Percentiles rank a stretch among this genome's conserved stretches.
These are phyloP conservation scores for Amylostereum chailletii DNA, from an alignment of 1,284 basidiomycete species.

Conservation along the genomic window DNA sequence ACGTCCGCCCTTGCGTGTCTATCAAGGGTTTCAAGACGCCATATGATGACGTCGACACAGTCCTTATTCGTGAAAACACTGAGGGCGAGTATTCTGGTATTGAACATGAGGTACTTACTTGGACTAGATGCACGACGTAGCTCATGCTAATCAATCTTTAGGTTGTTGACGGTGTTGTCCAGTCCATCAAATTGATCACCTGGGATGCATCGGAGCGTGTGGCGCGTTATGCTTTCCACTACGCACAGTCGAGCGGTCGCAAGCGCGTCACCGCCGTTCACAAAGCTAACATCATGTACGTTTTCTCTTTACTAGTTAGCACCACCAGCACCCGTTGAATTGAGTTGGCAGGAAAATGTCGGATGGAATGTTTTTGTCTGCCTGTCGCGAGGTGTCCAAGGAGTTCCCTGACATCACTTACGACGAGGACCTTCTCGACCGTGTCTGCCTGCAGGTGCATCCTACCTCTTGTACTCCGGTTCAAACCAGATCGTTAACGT, in stretches of 20 bases:
- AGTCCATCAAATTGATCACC: conserved; percentile 99
- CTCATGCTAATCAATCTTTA: conserved; percentile 18
- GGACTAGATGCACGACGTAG: conserved; percentile 2
- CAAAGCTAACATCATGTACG: conserved; percentile 98
- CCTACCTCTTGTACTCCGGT: not conserved
- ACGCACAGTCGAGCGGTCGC: conserved; percentile 82
- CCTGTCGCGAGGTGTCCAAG: conserved; percentile 94
- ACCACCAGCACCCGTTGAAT: conserved; percentile 7
- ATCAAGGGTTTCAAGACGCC: conserved; percentile 97
- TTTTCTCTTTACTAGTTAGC: conserved; percentile 3
- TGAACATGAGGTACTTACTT: conserved; percentile 77
- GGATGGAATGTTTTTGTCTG: conserved; percentile 98
- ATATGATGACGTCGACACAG: conserved; percentile 97
- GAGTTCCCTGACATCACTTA: conserved; percentile 93
- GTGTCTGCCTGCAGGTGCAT: conserved; percentile 84
- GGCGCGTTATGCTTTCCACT: conserved; percentile 97
- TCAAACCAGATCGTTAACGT: conserved; percentile 6
- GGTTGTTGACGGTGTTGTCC: conserved; percentile 96
- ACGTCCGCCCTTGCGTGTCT: conserved; percentile 94
- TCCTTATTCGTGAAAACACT: conserved; percentile 98
- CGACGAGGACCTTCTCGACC: conserved; percentile 96
- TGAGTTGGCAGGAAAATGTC: conserved; percentile 82
- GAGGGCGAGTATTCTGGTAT: conserved; percentile 99
- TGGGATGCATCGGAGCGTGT: conserved; percentile 99
- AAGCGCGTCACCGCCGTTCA: conserved; percentile 97